Base-by-base conservation (phyloP, 768 basidiomycete species). In the Clitopilus hobsonii region DNA sequence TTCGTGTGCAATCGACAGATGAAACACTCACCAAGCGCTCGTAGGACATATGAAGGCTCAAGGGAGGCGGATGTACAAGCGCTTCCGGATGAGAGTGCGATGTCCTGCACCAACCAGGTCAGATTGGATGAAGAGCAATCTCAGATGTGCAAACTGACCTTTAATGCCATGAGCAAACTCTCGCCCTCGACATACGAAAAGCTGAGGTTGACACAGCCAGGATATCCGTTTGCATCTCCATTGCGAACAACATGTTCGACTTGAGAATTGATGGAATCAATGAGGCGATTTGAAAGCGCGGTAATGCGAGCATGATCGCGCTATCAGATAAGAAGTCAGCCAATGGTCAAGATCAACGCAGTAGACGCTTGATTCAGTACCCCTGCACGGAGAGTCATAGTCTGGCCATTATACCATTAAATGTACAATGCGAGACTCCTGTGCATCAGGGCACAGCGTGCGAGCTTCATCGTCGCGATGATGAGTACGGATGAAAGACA, bases 181-280 rank as follows among this genome's bases (percentile, higher is more conserved):
- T 98, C 96, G 22, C 96, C 96, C 69, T 98, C 96, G 30, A 98
- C 94, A 66, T 97, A 98, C 2, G 94, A 85, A 67, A 98, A 98
- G 60, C 89, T 92, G 38, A 98, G 79, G 70, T 98, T 98, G 67
- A 98, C 83, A 68, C 97, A 99, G 36, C 97, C 97, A 0, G 94
- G 87, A 71, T 96, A 99, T 20, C 97, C 97, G 55, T 86, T 78
- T 0, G 79, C 73, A 67, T 98, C 96, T 11, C 97, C 97, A 65
- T 99, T 99, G 32, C 97, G 85, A 41, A 96, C 86, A 54, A 99
- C 93, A 61, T 91, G 85, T 59, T 94, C 91, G 20, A 98, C 89
- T 60, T 89, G 78, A 1, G 85, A 76, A 56, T 89, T 89, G 69
- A 99, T 91, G 56, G 85, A 85, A 30, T 83, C 67, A 60, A 96